Conservation (phyloP, 2,329 filamentous ascomycete genomes). For the Ramularia collo-cygni region DNA sequence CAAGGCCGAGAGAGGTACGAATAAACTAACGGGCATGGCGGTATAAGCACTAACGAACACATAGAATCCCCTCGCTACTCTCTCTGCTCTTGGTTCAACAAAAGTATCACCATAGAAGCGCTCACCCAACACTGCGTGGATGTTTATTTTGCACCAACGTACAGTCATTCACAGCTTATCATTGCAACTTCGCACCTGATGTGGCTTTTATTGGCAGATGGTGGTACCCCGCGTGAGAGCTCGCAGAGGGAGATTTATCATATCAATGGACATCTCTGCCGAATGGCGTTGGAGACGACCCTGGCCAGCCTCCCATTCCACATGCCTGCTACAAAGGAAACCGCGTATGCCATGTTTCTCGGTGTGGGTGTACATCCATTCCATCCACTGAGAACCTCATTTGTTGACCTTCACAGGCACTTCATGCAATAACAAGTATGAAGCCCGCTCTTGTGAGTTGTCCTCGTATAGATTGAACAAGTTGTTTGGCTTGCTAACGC, state of each 20-base stretch:
- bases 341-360: background rate
- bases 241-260: no score
- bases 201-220: no score
- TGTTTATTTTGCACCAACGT: background rate
- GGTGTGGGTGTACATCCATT: background rate
- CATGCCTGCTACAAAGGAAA: background rate
- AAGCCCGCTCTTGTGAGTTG: no score
- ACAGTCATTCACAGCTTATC: background rate
- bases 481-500: no score
- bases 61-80: background rate
- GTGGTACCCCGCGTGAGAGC: no score
- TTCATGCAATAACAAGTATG: background rate
- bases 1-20: background rate
- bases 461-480: no score
- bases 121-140: background rate
- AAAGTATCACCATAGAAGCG: background rate
- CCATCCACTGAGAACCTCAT: background rate
- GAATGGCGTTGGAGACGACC: background rate
- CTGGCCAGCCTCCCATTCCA: background rate
- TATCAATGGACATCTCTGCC: background rate
- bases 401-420: background rate
- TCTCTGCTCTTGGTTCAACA: background rate
- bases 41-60: no score
- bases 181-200: background rate
- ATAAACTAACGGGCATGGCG: no score